Percentiles rank a stretch among this genome's conserved stretches.
phyloP scores from a whole-genome alignment of 306 rosid genomes.

The Lathyrus oleraceus region DNA sequence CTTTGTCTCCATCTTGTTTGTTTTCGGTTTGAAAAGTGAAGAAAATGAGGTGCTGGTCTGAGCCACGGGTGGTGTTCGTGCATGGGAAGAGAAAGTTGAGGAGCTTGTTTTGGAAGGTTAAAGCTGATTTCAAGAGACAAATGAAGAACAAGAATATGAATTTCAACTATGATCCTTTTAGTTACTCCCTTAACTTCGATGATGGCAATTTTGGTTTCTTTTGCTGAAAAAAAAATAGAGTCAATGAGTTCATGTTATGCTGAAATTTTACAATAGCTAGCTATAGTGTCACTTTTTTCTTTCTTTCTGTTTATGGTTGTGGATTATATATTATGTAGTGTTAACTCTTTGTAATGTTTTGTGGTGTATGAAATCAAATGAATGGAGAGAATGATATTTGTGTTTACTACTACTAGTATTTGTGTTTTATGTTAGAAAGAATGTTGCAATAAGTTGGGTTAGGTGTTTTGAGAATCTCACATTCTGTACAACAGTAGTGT shows the following conservation, averaged over 20 bases:
- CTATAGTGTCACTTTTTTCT: background rate
- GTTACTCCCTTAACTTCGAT: constrained; percentile 71
- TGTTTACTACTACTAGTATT: background rate
- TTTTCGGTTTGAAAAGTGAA: background rate
- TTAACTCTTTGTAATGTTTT: background rate
- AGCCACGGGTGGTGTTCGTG: constrained; percentile 34
- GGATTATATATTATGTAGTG: background rate
- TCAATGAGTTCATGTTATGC: background rate
- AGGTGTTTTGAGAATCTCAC: no score
- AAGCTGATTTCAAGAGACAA: constrained; percentile 51
- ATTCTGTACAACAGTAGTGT: no score
- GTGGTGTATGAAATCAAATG: background rate
- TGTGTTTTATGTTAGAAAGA: background rate
- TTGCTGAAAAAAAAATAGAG: constrained; percentile 22
- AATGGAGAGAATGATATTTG: background rate
- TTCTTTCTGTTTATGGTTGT: background rate
- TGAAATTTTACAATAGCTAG: background rate
- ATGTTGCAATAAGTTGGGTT: background rate
- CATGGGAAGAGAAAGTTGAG: constrained; percentile 51
- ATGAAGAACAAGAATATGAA: constrained; percentile 41
- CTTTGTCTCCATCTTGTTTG: background rate
- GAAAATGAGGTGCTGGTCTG: constrained; percentile 34
- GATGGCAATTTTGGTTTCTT: constrained; percentile 58
- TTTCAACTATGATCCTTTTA: constrained; percentile 64
- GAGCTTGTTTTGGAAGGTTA: constrained; percentile 54